Evolutionary conservation across 2,329 filamentous ascomycete genomes (phyloP).

Genomic region (Apiospora hydei): DNA sequence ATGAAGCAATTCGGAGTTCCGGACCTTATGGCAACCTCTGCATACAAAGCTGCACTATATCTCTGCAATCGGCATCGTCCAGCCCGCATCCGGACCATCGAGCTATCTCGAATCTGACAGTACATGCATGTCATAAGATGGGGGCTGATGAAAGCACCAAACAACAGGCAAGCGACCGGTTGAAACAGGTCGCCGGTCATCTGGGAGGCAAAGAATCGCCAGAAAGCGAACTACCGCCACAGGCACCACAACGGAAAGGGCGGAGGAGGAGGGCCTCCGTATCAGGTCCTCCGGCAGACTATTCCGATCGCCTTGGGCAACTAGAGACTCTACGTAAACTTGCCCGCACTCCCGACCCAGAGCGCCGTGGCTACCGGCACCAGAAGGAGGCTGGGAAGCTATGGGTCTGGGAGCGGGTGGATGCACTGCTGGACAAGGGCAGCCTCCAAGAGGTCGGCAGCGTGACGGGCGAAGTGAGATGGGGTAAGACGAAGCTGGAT

Average conservation of each 20-base stretch:
- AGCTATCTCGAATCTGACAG: too few relatives aligned
- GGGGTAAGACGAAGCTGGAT: slow-evolving; percentile 54
- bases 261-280: not conserved
- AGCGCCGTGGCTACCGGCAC: slow-evolving; percentile 64
- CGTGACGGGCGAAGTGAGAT: slow-evolving; percentile 64
- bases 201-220: slow-evolving; percentile 34
- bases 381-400: slow-evolving; percentile 71
- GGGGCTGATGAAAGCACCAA: slow-evolving; percentile 4
- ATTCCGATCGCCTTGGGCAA: slow-evolving; percentile 67
- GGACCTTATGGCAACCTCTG: not conserved
- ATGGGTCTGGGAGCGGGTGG: slow-evolving; percentile 69
- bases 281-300: slow-evolving; percentile 59
- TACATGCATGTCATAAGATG: not conserved
- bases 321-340: slow-evolving; percentile 58
- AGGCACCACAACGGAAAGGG: not conserved
- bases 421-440: slow-evolving; percentile 61
- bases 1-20: not conserved
- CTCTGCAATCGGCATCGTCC: not conserved
- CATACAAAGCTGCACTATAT: not conserved
- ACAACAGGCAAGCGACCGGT: slow-evolving; percentile 48
- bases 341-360: slow-evolving; percentile 61
- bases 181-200: slow-evolving; percentile 56
- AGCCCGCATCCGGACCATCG: not conserved
- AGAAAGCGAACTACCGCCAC: too few relatives aligned
- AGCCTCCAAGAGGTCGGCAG: slow-evolving; percentile 67